Base-by-base conservation (phyloP, 2,329 filamentous ascomycete species). In the Cordyceps farinosa region DNA sequence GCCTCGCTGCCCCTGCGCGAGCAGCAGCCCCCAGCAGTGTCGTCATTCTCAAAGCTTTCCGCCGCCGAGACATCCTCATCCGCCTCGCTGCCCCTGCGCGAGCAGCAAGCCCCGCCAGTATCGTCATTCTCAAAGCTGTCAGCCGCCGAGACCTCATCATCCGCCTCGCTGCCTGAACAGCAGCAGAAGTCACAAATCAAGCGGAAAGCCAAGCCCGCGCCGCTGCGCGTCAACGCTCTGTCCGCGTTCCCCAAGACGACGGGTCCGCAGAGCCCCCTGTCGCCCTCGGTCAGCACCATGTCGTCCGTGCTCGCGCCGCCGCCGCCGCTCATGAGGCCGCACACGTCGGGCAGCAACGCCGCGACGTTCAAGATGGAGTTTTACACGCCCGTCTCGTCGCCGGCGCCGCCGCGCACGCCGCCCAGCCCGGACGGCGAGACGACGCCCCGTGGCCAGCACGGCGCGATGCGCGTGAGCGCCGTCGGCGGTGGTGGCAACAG, bases 251-350 rank as follows among this genome's bases (percentile, higher is more conserved):
- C 60, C 9, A 57, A 56, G 36, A 38, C 36, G 22, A 62, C 60
- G 17, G 60, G 60, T 13, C 60, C 60, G 17, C 52, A 62, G 52
- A 57, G 60, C 44, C 60, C 60, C 3, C 60, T 62, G 7, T 56
- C 52, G 4, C 45, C 60, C 15, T 30, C 36, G 6, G 51, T 52
- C 34, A 56, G 36, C 42, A 42, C 34, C 38, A 53, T 53, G 34
- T 62, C 60, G 34, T 62, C 60, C 32, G 60, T 62, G 34, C 60
- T 62, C 51, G n/a, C 60, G 22, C 52, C 60, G n/a, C 42, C 48
- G 6, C n/a, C 59, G 40, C 22, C 15, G 13, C 34, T 29, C 27
- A n/a, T 51, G 22, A 51, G 50, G 38, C 40, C 59, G 9, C 59
- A 50, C 44, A 38, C 10, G 5, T 48, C 42, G 8, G 34, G 42